Percentiles rank a stretch among this genome's conserved stretches.
Evolutionary conservation across 2,329 filamentous ascomycete species (phyloP).

Genomic region (Trichoderma sp.): DNA sequence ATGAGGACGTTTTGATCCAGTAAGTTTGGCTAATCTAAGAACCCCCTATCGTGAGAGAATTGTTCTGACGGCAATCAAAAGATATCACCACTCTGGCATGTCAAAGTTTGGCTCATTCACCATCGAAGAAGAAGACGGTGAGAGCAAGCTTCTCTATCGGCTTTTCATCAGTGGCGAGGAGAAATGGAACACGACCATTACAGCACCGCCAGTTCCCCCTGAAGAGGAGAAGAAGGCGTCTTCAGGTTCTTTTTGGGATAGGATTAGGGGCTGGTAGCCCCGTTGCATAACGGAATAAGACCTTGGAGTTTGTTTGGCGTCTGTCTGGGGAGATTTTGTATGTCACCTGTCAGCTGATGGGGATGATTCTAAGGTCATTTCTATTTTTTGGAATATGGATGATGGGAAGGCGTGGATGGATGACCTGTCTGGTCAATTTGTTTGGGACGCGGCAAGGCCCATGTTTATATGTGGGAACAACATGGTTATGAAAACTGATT

Average conservation of each 20-base stretch:
- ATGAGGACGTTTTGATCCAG: conserved; percentile 81
- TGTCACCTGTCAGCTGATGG: background rate
- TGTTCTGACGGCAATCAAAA: conserved; percentile 31
- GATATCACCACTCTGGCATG: conserved; percentile 78
- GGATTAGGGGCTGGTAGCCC: conserved; percentile 20
- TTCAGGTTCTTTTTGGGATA: conserved; percentile 47
- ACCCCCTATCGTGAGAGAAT: background rate
- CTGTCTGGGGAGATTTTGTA: background rate
- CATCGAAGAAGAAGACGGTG: conserved; percentile 65
- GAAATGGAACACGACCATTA: conserved; percentile 65
- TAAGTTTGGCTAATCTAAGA: conserved; percentile 45
- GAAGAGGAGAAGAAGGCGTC: conserved; percentile 30
- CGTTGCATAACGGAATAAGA: background rate
- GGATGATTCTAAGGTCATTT: background rate
- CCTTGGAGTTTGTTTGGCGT: conserved; percentile 13
- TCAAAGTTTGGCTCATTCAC: conserved; percentile 77
- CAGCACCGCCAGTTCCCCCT: conserved; percentile 39
- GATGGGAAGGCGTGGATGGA: background rate
- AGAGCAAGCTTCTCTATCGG: conserved; percentile 73
- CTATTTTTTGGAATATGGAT: background rate
- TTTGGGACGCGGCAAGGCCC: background rate
- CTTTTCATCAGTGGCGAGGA: conserved; percentile 80
- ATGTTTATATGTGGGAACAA: background rate
- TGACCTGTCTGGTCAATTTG: background rate
- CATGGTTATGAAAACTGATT: background rate